Evolutionary conservation across 768 basidiomycete genomes (phyloP).

Genomic region (Clathrus columnatus): DNA sequence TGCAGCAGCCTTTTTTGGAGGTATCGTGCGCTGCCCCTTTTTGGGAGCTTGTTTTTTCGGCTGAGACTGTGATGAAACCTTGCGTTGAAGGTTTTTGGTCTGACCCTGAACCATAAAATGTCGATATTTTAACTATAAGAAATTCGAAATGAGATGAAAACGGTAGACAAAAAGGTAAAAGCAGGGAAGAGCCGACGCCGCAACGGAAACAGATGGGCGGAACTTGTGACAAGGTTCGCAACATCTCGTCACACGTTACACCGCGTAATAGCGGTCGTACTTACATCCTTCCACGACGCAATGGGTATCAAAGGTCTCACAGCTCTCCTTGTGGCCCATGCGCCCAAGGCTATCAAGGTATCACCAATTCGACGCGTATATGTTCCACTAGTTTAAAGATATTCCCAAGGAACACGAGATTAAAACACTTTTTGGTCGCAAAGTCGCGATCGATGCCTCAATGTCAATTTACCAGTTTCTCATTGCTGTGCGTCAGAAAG

Average conservation of each 20-base stretch:
- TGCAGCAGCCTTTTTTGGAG: conserved; percentile 71
- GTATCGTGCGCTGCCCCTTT: conserved; percentile 69
- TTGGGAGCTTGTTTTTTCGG: conserved; percentile 63
- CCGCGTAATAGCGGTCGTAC: background rate
- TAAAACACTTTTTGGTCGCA: conserved; percentile 94
- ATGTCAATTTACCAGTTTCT: conserved; percentile 98
- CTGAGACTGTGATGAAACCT: conserved; percentile 47
- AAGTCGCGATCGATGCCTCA: conserved; percentile 97
- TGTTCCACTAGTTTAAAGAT: background rate
- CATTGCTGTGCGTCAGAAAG: conserved; percentile 92
- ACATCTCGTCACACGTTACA: background rate
- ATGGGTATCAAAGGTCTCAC: conserved; percentile 98
- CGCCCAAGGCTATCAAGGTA: conserved; percentile 68
- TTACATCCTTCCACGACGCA: background rate
- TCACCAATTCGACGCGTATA: conserved; percentile 1
- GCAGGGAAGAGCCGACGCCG: background rate
- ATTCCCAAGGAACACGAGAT: conserved; percentile 72
- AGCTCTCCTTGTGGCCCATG: conserved; percentile 79
- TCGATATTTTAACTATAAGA: background rate
- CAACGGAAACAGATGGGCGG: background rate
- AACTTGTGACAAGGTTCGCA: background rate
- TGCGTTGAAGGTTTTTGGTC: conserved; percentile 65
- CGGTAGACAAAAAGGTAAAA: background rate
- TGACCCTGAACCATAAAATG: conserved; percentile 72
- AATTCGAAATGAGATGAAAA: background rate